Conservation (phyloP, 1,139 yeast species). For the Scheffersomyces insectosa region DNA sequence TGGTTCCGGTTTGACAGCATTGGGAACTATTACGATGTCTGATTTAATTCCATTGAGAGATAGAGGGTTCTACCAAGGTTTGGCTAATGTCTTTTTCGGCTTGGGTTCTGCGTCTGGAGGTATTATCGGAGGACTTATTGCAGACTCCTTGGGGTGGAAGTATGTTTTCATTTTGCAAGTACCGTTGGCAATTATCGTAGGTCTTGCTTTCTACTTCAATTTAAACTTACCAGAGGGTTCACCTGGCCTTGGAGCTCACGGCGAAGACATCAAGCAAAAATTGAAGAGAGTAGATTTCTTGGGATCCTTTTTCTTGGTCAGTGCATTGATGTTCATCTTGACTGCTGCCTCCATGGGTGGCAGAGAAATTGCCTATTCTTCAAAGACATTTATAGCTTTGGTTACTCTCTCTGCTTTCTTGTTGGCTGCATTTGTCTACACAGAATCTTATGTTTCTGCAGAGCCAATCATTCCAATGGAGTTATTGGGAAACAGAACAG, state of each 20-base stretch:
- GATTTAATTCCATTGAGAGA: conserved; percentile 55
- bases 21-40: conserved; percentile 53
- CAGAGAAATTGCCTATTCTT: conserved; percentile 45
- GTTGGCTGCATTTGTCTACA: conserved; percentile 40
- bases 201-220: conserved; percentile 35
- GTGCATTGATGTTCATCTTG: conserved; percentile 53
- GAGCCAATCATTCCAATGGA: conserved; percentile 72
- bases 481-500: conserved; percentile 56
- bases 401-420: conserved; percentile 19
- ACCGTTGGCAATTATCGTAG: conserved; percentile 62
- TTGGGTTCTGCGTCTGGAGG: conserved; percentile 75
- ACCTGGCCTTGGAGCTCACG: conserved; percentile 44
- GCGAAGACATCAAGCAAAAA: conserved; percentile 42
- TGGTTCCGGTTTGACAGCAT: conserved; percentile 55
- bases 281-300: conserved; percentile 66
- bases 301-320: conserved; percentile 66
- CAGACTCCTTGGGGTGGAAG: conserved; percentile 81
- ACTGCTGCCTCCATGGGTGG: conserved; percentile 74
- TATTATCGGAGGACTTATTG: conserved; percentile 62
- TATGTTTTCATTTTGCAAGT: conserved; percentile 53
- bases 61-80: conserved; percentile 54
- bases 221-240: conserved; percentile 51
- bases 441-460: conserved; percentile 54
- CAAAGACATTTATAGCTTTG: conserved; percentile 33
- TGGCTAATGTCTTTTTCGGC: conserved; percentile 65